Conservation (phyloP, 2,329 filamentous ascomycete species). For the Aspergillus brunneoviolaceus region DNA sequence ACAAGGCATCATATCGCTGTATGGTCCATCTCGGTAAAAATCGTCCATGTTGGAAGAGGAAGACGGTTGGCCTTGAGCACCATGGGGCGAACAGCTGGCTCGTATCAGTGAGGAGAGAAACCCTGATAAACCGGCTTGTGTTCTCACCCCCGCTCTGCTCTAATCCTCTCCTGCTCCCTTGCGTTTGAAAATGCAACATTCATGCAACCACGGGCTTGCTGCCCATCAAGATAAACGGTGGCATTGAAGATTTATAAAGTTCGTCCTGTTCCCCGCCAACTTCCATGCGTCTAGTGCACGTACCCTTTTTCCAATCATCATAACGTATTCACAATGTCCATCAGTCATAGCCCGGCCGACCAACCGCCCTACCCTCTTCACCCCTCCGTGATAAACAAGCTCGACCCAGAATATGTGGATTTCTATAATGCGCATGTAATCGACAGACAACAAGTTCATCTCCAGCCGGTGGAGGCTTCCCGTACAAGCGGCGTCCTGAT, state of each 20-base stretch:
- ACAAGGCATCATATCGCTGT: too few species aligned
- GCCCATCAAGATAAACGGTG: too few species aligned
- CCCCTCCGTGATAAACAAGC: slow-evolving; percentile 45
- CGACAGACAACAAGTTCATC: slow-evolving; percentile 55
- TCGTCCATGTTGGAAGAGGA: slow-evolving; percentile 65
- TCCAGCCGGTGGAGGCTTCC: slow-evolving; percentile 54
- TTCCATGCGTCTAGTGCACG: too few species aligned
- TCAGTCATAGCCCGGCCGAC: slow-evolving; percentile 15
- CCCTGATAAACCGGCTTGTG: slow-evolving; percentile 57
- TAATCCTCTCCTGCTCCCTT: neutral
- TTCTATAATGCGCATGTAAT: slow-evolving; percentile 56
- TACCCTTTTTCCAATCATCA: neutral
- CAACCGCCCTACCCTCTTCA: slow-evolving; percentile 51
- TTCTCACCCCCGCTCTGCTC: neutral
- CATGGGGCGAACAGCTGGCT: neutral
- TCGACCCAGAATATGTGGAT: slow-evolving; percentile 52
- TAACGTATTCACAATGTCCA: slow-evolving; percentile 15
- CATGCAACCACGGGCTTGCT: slow-evolving; percentile 1
- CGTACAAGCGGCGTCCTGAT: slow-evolving; percentile 54
- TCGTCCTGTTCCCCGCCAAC: too few species aligned
- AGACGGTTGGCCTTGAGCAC: slow-evolving; percentile 67
- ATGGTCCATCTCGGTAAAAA: slow-evolving; percentile 74
- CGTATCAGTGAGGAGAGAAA: slow-evolving; percentile 24
- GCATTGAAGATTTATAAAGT: too few species aligned
- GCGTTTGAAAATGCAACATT: neutral